Evolutionary conservation across 2,329 filamentous ascomycete species (phyloP).

Genomic region (Aureobasidium pullulans): DNA sequence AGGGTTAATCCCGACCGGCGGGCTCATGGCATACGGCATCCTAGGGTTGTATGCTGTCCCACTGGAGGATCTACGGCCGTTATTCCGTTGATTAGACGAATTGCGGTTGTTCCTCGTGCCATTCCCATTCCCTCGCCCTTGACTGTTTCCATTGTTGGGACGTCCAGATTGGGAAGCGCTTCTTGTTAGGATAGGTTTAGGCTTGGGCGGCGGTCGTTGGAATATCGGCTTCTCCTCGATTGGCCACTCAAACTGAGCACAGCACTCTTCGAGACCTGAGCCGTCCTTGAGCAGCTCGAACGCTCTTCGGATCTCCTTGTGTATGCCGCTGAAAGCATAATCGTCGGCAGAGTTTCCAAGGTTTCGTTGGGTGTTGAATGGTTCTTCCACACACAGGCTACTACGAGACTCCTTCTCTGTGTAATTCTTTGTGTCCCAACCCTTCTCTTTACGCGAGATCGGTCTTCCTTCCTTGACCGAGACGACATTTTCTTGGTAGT

Average conservation of each 20-base stretch:
- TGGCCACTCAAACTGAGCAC: slow-evolving; percentile 81
- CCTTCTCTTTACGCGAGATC: slow-evolving; percentile 75
- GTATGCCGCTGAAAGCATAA: slow-evolving; percentile 84
- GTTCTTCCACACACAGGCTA: slow-evolving; percentile 88
- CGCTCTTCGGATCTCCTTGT: slow-evolving; percentile 79
- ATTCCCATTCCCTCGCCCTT: slow-evolving; percentile 26
- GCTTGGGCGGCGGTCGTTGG: slow-evolving; percentile 50
- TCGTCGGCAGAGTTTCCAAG: slow-evolving; percentile 95
- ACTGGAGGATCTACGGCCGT: slow-evolving; percentile 50
- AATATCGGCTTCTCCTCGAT: slow-evolving; percentile 61
- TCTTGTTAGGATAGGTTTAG: slow-evolving; percentile 46
- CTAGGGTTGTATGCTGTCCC: slow-evolving; percentile 41
- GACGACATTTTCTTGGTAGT: slow-evolving; percentile 76
- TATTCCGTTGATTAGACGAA: slow-evolving; percentile 41
- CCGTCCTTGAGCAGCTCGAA: slow-evolving; percentile 70
- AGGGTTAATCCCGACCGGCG: slow-evolving; percentile 31
- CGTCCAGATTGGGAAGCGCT: slow-evolving; percentile 42
- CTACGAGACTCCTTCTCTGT: slow-evolving; percentile 49
- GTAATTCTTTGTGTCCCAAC: slow-evolving; percentile 62
- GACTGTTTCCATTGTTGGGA: slow-evolving; percentile 32
- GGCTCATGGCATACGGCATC: slow-evolving; percentile 34
- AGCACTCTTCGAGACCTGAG: slow-evolving; percentile 73
- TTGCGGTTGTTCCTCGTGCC: slow-evolving; percentile 41
- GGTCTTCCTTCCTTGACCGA: slow-evolving; percentile 77
- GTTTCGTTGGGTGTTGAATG: slow-evolving; percentile 84